These are phyloP conservation scores for Tricholoma terreum DNA, from an alignment of 768 basidiomycete genomes.

Conservation along the genomic window DNA sequence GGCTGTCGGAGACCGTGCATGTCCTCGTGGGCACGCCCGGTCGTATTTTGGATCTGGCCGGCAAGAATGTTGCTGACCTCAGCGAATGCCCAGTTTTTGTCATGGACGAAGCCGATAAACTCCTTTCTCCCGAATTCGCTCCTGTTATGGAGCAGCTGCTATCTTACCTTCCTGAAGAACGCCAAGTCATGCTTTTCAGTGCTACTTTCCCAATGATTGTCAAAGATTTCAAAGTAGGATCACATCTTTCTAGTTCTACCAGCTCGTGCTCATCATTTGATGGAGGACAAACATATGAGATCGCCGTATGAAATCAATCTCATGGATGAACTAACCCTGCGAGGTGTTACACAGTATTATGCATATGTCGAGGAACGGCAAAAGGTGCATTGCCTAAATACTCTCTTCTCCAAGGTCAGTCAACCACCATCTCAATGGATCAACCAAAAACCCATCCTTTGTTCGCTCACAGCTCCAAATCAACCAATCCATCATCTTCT, in stretches of 20 bases:
- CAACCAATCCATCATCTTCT: conserved; percentile 99
- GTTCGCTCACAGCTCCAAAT: conserved; percentile 80
- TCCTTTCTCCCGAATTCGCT: conserved; percentile 95
- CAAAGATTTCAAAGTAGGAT: conserved; percentile 91
- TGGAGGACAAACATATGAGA: conserved; percentile 92
- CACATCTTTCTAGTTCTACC: neutral
- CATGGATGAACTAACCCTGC: conserved; percentile 98
- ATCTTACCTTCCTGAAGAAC: conserved; percentile 73
- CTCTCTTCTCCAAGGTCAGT: conserved; percentile 93
- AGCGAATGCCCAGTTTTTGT: conserved; percentile 95
- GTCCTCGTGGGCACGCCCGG: conserved; percentile 97
- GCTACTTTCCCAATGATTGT: conserved; percentile 99
- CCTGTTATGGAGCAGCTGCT: conserved; percentile 98
- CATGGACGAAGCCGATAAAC: conserved; percentile 99
- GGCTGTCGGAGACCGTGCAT: conserved; percentile 86
- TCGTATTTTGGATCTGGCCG: conserved; percentile 89
- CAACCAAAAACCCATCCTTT: neutral
- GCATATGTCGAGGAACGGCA: conserved; percentile 99
- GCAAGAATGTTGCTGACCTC: conserved; percentile 91
- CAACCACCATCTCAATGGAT: neutral
- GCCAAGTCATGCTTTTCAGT: conserved; percentile 99
- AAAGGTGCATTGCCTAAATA: conserved; percentile 99
- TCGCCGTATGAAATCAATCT: conserved; percentile 97
- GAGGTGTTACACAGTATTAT: conserved; percentile 99
- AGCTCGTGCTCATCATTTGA: conserved; percentile 7